These are phyloP conservation scores for Pseudonitzschia delicatissima DNA, from an alignment of 108 stramenopile species.

Conservation along the genomic window DNA sequence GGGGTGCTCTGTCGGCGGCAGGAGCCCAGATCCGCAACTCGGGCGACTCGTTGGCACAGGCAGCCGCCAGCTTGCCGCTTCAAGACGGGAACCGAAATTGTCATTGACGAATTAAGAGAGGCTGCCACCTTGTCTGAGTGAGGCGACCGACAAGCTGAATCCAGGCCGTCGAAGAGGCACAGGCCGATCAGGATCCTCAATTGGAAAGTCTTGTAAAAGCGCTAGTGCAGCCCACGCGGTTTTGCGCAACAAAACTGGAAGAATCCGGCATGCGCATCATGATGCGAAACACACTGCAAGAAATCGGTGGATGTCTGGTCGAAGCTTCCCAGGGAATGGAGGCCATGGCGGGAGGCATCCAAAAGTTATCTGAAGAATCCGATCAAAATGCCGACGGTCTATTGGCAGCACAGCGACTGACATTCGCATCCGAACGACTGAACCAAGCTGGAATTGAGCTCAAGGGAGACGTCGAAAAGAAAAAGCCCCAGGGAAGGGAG, in stretches of 20 bases:
- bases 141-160: slow-evolving; percentile 43
- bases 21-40: slow-evolving; percentile 70
- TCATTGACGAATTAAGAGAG: slow-evolving; percentile 80
- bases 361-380: slow-evolving; percentile 19
- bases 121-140: slow-evolving; percentile 46
- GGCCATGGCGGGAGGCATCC: neutral
- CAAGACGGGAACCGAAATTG: slow-evolving; percentile 73
- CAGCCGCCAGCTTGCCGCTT: slow-evolving; percentile 74
- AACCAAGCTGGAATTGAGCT: slow-evolving; percentile 62
- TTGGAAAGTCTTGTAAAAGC: slow-evolving; percentile 24
- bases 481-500: slow-evolving; percentile 48
- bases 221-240: slow-evolving; percentile 9
- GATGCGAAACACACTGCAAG: slow-evolving; percentile 29
- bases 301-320: slow-evolving; percentile 42
- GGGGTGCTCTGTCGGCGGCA: slow-evolving; percentile 64
- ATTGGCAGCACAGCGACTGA: slow-evolving; percentile 60
- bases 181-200: slow-evolving; percentile 32
- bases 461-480: slow-evolving; percentile 34
- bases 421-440: slow-evolving; percentile 63
- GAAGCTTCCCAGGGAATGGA: slow-evolving; percentile 39
- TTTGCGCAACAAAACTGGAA: slow-evolving; percentile 33
- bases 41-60: slow-evolving; percentile 80
- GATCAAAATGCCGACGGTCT: slow-evolving; percentile 16
- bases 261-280: slow-evolving; percentile 55
- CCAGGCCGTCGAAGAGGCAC: slow-evolving; percentile 52